A percentile compares a stretch with the other conserved stretches of the same genome.
These are phyloP conservation scores for Drechslerella stenobrocha DNA, from an alignment of 2,329 filamentous ascomycete species.

Conservation along the genomic window DNA sequence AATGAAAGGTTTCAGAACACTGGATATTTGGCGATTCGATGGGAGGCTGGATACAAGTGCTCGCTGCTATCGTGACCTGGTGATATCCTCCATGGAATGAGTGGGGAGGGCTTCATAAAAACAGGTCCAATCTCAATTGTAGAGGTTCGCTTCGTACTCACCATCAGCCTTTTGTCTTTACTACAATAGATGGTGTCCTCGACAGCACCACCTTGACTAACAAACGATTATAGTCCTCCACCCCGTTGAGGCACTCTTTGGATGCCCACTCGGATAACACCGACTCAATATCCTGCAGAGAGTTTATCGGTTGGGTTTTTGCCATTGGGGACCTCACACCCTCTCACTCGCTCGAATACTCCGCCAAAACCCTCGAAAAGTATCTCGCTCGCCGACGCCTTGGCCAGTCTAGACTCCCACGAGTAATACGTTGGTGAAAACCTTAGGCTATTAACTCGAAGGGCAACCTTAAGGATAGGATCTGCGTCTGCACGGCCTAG, in stretches of 20 bases:
- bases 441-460: constrained; percentile 33
- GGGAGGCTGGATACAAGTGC: constrained; percentile 38
- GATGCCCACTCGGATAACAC: not conserved
- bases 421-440: constrained; percentile 20
- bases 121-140: constrained; percentile 27
- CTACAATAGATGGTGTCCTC: constrained; percentile 16
- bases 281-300: not conserved
- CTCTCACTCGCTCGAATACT: constrained; percentile 12
- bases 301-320: constrained; percentile 28
- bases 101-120: constrained; percentile 38
- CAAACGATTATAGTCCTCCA: not conserved
- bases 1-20: constrained; percentile 43
- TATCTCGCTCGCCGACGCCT: constrained; percentile 34
- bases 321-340: constrained; percentile 12
- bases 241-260: not conserved
- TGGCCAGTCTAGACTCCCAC: constrained; percentile 41
- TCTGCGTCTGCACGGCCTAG: constrained; percentile 26
- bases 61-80: constrained; percentile 36
- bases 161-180: constrained; percentile 21
- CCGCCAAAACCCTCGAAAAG: constrained; percentile 46
- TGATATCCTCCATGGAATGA: constrained; percentile 29
- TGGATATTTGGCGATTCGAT: constrained; percentile 40
- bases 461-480: constrained; percentile 17
- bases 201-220: constrained; percentile 5
- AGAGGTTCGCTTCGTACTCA: constrained; percentile 20